Conservation (phyloP, 176 grass and related monocot species). For the Alloteropsis semialata region DNA sequence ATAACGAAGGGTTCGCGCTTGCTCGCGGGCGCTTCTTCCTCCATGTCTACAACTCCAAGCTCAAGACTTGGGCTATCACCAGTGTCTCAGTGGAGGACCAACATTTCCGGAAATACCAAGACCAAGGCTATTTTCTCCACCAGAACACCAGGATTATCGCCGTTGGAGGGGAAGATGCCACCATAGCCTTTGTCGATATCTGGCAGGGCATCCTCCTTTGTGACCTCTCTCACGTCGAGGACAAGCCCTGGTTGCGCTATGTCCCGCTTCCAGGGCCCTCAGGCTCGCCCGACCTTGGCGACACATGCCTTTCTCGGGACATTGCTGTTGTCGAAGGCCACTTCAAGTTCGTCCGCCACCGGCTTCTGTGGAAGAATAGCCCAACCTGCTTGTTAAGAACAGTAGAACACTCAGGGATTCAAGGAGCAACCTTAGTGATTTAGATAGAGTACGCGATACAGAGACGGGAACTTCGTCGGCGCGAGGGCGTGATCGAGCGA, state of each 20-base stretch:
- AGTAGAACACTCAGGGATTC: too few species aligned
- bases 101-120: neutral
- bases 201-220: neutral
- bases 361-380: too few species aligned
- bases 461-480: too few species aligned
- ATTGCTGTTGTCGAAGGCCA: neutral
- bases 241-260: neutral
- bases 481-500: too few species aligned
- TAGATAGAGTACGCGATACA: too few species aligned
- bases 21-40: neutral
- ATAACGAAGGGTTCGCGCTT: neutral
- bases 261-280: neutral
- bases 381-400: too few species aligned
- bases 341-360: neutral
- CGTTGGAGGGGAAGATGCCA: neutral
- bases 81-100: neutral
- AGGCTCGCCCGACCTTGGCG: neutral
- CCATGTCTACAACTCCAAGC: neutral
- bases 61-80: neutral
- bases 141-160: neutral
- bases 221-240: neutral
- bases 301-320: neutral
- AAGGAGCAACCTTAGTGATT: too few species aligned
- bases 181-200: constrained; percentile 7
- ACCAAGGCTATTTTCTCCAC: neutral